A percentile compares a stretch with the other conserved stretches of the same genome.
phyloP scores from a whole-genome alignment of 73 alveolate genomes.

The Effrenium voratum region DNA sequence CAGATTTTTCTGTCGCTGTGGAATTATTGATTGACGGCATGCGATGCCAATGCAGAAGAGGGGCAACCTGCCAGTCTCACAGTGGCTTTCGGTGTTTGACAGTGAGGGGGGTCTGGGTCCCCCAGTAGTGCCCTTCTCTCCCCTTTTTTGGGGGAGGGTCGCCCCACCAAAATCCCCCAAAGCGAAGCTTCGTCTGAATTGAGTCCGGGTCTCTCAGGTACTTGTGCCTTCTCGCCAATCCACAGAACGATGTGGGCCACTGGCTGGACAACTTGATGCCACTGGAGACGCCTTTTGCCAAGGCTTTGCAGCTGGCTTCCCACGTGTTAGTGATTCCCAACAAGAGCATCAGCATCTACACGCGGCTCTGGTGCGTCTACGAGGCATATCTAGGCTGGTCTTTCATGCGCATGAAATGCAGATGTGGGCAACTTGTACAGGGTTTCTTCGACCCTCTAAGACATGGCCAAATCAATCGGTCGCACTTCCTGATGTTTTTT shows the following conservation, averaged over 20 bases:
- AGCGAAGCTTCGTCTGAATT: no score
- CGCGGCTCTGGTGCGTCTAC: conserved; percentile 47
- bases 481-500: no score
- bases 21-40: no score
- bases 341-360: conserved; percentile 52
- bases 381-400: conserved; percentile 74
- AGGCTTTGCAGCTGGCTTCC: conserved; percentile 26
- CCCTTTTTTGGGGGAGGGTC: background rate
- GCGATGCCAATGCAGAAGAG: no score
- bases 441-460: no score
- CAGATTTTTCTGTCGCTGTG: no score
- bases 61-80: no score
- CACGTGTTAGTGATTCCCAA: conserved; percentile 64
- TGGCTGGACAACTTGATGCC: background rate
- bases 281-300: conserved; percentile 41
- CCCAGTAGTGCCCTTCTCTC: background rate
- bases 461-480: no score
- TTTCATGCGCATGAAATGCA: no score
- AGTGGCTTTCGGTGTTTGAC: no score
- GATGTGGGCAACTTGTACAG: no score
- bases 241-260: conserved; percentile 43
- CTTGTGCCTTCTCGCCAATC: conserved; percentile 51
- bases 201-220: conserved; percentile 24
- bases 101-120: background rate
- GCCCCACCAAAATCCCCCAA: no score